These are phyloP conservation scores for Colletotrichum agaves DNA, from an alignment of 2,329 filamentous ascomycete genomes.

Conservation along the genomic window DNA sequence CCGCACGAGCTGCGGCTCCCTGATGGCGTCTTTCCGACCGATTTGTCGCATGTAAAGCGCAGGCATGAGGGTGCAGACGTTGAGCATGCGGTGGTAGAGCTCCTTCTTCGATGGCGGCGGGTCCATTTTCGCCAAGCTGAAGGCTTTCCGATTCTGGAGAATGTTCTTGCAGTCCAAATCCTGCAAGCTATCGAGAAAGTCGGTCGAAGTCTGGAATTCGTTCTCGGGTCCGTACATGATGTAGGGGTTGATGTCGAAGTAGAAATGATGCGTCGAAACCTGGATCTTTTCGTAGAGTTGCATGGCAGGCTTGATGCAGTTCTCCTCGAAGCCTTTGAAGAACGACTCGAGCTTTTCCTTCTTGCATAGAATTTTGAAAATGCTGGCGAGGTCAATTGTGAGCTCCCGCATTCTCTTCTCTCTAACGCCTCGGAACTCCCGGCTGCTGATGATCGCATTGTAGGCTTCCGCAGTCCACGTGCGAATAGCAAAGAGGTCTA, in stretches of 20 bases:
- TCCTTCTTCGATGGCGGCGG: constrained; percentile 46
- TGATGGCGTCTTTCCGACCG: constrained; percentile 47
- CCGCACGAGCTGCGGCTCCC: constrained; percentile 47
- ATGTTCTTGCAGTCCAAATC: constrained; percentile 50
- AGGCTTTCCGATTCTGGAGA: constrained; percentile 49
- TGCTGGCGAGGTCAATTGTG: constrained; percentile 43
- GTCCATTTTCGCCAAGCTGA: constrained; percentile 47
- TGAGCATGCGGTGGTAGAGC: constrained; percentile 45
- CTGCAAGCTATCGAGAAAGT: constrained; percentile 46
- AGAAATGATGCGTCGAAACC: constrained; percentile 51
- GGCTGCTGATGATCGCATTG: constrained; percentile 48
- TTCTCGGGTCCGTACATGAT: constrained; percentile 41
- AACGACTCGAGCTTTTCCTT: constrained; percentile 42
- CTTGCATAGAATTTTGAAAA: constrained; percentile 44
- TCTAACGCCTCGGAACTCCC: constrained; percentile 44
- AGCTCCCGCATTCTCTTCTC: constrained; percentile 42
- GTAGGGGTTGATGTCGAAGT: constrained; percentile 48
- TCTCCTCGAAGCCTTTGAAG: constrained; percentile 41
- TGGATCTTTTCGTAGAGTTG: constrained; percentile 52
- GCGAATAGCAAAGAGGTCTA: constrained; percentile 50
- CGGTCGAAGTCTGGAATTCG: constrained; percentile 42
- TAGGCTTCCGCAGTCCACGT: constrained; percentile 52
- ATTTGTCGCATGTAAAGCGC: constrained; percentile 51
- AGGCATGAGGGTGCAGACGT: constrained; percentile 49
- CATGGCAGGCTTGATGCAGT: constrained; percentile 50